Conservation (phyloP, 768 basidiomycete species). For the Rhizopogon roseolus region DNA sequence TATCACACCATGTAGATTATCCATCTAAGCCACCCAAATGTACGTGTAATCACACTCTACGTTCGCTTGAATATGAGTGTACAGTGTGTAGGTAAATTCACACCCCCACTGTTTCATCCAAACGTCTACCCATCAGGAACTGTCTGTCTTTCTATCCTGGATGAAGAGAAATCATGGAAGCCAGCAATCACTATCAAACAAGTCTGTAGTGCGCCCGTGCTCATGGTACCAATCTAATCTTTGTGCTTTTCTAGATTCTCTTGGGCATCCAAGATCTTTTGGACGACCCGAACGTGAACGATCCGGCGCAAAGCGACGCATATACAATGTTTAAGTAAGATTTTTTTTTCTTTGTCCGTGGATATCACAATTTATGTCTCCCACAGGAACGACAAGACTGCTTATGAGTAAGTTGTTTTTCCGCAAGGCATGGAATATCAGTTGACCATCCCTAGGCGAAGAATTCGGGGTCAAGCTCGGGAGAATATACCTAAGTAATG, state of each 20-base stretch:
- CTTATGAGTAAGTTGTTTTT: conserved; percentile 72
- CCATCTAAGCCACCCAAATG: conserved; percentile 96
- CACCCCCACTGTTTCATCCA: conserved; percentile 93
- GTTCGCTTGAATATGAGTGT: conserved; percentile 1
- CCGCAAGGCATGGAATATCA: neutral
- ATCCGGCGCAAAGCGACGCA: conserved; percentile 97
- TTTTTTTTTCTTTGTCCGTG: conserved; percentile 7
- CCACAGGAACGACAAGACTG: conserved; percentile 83
- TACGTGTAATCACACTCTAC: conserved; percentile 31
- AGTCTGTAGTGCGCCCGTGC: conserved; percentile 36
- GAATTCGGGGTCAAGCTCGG: conserved; percentile 80
- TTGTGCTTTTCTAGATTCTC: conserved; percentile 58
- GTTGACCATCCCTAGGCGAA: conserved; percentile 47
- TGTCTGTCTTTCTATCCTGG: conserved; percentile 94
- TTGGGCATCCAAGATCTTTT: conserved; percentile 95
- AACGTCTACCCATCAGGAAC: conserved; percentile 99
- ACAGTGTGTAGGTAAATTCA: conserved; percentile 78
- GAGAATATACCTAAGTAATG: conserved; percentile 82
- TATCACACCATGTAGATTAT: conserved; percentile 55
- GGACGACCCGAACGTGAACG: conserved; percentile 93
- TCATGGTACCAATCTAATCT: neutral
- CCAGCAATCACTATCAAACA: conserved; percentile 99
- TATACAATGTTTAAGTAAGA: conserved; percentile 98
- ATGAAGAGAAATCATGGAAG: conserved; percentile 99
- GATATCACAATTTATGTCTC: conserved; percentile 6